Evolutionary conservation across 1,284 basidiomycete genomes (phyloP).

Genomic region (Cystobasidiaceae sp.): DNA sequence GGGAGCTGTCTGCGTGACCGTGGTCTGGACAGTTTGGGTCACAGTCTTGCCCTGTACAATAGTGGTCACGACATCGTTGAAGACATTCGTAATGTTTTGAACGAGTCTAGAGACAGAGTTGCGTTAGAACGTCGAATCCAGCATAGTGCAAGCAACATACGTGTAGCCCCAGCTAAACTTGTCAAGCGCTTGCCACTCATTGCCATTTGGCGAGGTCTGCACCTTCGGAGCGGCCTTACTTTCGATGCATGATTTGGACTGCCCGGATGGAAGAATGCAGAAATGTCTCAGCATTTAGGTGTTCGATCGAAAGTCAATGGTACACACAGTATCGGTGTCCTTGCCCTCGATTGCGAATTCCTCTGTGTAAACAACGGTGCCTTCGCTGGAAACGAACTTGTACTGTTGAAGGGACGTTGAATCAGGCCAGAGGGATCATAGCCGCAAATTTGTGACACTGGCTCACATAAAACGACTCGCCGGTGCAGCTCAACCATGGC

Average conservation of each 20-base stretch:
- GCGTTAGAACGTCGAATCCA: background rate
- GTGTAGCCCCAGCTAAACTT: slow-evolving; percentile 17
- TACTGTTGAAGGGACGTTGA: slow-evolving; percentile 1
- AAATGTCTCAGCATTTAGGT: background rate
- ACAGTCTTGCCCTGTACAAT: background rate
- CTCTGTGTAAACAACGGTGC: slow-evolving; percentile 7
- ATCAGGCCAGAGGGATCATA: background rate
- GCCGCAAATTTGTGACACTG: background rate
- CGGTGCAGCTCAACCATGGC: slow-evolving; percentile 11
- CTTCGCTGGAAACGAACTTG: slow-evolving; percentile 6
- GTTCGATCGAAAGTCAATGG: background rate
- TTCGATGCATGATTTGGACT: slow-evolving; percentile 12
- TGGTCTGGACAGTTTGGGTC: background rate
- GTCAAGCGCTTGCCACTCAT: slow-evolving; percentile 18
- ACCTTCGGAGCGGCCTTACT: slow-evolving; percentile 4
- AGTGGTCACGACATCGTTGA: slow-evolving; percentile 25
- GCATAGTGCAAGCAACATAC: background rate
- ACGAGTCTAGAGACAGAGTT: slow-evolving; percentile 5
- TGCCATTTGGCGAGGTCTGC: slow-evolving; percentile 1
- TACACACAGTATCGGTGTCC: background rate
- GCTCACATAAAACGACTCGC: slow-evolving; percentile 21
- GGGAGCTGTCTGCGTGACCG: slow-evolving; percentile 1
- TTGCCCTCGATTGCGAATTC: slow-evolving; percentile 13
- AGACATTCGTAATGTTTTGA: slow-evolving; percentile 28
- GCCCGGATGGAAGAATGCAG: background rate